Evolutionary conservation across 768 basidiomycete species (phyloP), one percentile per base, ranked within the genome.

Genomic region (Hericium rajendrae): DNA sequence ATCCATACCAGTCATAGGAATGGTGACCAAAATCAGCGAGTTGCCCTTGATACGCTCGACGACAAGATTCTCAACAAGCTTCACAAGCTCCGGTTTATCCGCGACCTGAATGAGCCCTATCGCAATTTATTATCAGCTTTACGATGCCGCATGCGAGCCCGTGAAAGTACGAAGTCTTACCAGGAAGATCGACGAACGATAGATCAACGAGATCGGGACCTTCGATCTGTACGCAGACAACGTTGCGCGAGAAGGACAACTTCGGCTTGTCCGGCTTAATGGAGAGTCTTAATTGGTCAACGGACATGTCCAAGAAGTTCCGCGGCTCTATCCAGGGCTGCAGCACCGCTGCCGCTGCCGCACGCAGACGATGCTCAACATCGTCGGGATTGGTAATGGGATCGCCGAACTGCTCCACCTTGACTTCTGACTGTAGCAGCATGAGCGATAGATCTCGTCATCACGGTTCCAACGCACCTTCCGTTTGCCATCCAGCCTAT

Each of bases 331-430:
- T 54, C 10, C 70, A 66, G 0, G 79, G 79, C 50, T 76, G 73
- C 2, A 88, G 72, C 16, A 83, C 74, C 0, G 83, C 84, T 0
- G 77, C 74, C 60, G 86, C 84, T 0, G 85, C 84, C 2, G 83
- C 74, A 12, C 82, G 76, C 6, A 87, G 73, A 66, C 73, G 75
- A 3, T 77, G 62, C 57, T 85, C 84, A 3, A 87, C 77, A 1
- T 71, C 64, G 2, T 40, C 32, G 32, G 72, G 77, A 48, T 82
- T 66, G 1, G 68, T 70, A 22, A 84, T 67, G 0, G 60, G 37
- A 0, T 66, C 61, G 0, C 81, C 80, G 61, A 85, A 86, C 0
- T 59, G 13, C 20, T 67, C 56, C 48, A 73, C 69, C 2, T 51
- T 20, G 18, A 68, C 63, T 10, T 59, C 64, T n/a, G 60, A 59